Percentiles rank a stretch among this genome's conserved stretches.
These are phyloP conservation scores for Tuber melanosporum DNA, from an alignment of 495 filamentous ascomycete genomes.

Conservation along the genomic window DNA sequence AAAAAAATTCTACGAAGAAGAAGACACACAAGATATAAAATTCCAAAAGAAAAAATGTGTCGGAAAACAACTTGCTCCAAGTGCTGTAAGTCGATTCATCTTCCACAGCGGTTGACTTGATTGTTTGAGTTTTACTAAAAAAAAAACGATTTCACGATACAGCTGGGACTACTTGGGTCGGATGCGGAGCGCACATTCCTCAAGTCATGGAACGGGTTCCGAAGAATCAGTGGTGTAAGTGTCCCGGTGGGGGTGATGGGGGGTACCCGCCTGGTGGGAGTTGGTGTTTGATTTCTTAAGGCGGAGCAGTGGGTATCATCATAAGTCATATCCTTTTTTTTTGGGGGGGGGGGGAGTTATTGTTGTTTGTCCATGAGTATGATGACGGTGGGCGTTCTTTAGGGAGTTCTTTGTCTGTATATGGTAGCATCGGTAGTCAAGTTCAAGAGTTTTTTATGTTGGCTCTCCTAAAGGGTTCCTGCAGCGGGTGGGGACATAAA, in stretches of 20 bases:
- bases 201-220: conserved; percentile 59
- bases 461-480: not conserved
- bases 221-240: conserved; percentile 55
- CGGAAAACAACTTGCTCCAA: conserved; percentile 29
- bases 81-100: conserved; percentile 31
- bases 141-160: not conserved
- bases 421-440: not conserved
- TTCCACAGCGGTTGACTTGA: conserved; percentile 4
- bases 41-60: conserved; percentile 37
- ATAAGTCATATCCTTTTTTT: not conserved
- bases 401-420: not conserved
- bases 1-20: not conserved
- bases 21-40: not conserved
- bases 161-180: conserved; percentile 66
- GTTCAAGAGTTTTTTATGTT: no score
- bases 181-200: conserved; percentile 65
- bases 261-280: conserved; percentile 20
- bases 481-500: not conserved
- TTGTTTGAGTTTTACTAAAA: conserved; percentile 15
- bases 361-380: not conserved
- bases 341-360: not conserved
- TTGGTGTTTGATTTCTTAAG: conserved; percentile 19
- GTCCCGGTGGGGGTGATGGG: conserved; percentile 27
- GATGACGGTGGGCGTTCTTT: not conserved
- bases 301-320: not conserved